Evolutionary conservation across 176 grass and related monocot genomes (phyloP).

Genomic region (Ensete ventricosum): DNA sequence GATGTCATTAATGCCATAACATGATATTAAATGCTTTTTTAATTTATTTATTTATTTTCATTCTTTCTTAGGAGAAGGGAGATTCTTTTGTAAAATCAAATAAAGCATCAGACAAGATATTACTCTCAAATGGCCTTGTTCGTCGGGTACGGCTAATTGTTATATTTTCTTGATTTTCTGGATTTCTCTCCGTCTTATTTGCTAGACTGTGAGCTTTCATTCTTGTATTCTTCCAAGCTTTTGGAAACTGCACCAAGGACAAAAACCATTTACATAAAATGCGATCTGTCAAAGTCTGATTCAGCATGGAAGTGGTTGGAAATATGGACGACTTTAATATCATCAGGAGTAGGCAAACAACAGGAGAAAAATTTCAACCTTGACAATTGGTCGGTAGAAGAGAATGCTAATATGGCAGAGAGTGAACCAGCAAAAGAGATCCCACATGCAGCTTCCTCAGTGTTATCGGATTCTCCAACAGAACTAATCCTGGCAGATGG

Average conservation of each 20-base stretch:
- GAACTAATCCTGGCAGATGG: not conserved
- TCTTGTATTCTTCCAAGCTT: constrained; percentile 50
- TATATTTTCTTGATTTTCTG: constrained; percentile 11
- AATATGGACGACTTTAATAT: constrained; percentile 65
- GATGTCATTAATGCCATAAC: not conserved
- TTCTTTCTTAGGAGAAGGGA: constrained; percentile 15
- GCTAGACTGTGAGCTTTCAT: constrained; percentile 9
- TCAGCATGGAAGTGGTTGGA: constrained; percentile 86
- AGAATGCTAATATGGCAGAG: constrained; percentile 30
- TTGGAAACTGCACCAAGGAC: constrained; percentile 40
- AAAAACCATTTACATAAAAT: constrained; percentile 65
- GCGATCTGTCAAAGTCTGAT: constrained; percentile 78
- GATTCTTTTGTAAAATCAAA: constrained; percentile 30
- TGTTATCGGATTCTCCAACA: constrained; percentile 26
- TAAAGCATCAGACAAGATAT: constrained; percentile 46
- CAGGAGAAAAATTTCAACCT: not conserved
- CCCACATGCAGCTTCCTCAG: constrained; percentile 14
- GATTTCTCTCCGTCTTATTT: constrained; percentile 3
- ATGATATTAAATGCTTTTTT: not conserved
- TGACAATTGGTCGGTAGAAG: constrained; percentile 4
- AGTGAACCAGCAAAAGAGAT: constrained; percentile 22
- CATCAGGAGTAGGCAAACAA: constrained; percentile 1
- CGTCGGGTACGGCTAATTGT: constrained; percentile 46
- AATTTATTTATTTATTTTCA: not conserved
- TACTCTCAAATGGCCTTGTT: constrained; percentile 72